These are phyloP conservation scores for Populus alba DNA, from an alignment of 345 rosid species.

Conservation along the genomic window DNA sequence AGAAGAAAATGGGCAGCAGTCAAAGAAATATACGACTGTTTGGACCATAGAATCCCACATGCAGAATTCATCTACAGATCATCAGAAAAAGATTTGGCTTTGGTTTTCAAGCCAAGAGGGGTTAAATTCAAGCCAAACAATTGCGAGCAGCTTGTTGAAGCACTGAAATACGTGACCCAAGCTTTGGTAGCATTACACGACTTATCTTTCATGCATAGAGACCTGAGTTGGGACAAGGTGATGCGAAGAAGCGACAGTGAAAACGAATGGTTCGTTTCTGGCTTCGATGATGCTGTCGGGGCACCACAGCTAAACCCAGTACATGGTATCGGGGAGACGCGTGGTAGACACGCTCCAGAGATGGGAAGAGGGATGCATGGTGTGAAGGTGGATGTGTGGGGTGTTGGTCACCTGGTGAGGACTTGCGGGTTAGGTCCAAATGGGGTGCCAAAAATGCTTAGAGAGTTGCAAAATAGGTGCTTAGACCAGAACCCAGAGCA, in stretches of 20 bases:
- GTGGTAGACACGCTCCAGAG: constrained; percentile 76
- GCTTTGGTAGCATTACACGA: constrained; percentile 89
- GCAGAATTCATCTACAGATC: constrained; percentile 53
- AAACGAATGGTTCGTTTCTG: constrained; percentile 75
- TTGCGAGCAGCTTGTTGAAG: constrained; percentile 73
- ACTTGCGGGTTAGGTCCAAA: constrained; percentile 56
- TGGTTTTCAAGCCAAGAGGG: constrained; percentile 83
- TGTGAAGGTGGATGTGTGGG: constrained; percentile 97
- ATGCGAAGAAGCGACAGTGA: constrained; percentile 49
- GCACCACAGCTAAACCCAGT: constrained; percentile 77
- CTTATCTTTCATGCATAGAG: constrained; percentile 90
- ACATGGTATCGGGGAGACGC: constrained; percentile 40
- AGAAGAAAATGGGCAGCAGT: constrained; percentile 65
- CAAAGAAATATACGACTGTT: constrained; percentile 71
- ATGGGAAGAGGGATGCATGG: constrained; percentile 91
- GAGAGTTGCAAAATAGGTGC: constrained; percentile 81
- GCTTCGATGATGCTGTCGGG: constrained; percentile 75
- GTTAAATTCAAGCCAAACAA: constrained; percentile 53
- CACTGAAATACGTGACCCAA: constrained; percentile 78
- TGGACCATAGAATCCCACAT: constrained; percentile 82
- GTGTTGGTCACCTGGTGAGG: constrained; percentile 73
- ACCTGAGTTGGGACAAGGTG: constrained; percentile 87
- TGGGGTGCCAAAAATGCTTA: constrained; percentile 63
- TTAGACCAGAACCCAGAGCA: constrained; percentile 85
- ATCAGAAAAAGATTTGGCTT: constrained; percentile 52